These are phyloP conservation scores for Cardamine resedifolia DNA, from an alignment of 345 rosid species.

Conservation along the genomic window DNA sequence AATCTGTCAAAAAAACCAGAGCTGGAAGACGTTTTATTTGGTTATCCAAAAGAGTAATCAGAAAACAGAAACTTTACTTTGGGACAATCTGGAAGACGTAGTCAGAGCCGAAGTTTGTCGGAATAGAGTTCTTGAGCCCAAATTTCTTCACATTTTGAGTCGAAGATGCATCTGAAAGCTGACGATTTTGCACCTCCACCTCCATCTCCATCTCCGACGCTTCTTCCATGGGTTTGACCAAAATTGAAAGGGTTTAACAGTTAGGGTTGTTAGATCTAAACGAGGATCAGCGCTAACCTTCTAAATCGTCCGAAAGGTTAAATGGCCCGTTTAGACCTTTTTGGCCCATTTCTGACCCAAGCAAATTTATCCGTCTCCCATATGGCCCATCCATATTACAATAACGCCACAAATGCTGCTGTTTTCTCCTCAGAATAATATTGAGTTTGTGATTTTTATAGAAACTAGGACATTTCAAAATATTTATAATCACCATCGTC, in stretches of 20 bases:
- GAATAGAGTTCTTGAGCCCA: conserved; percentile 71
- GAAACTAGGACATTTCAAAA: not conserved
- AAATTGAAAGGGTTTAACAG: conserved; percentile 11
- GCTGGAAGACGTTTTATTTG: not conserved
- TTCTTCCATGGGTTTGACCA: conserved; percentile 39
- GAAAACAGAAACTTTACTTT: conserved; percentile 43
- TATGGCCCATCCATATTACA: too few species aligned
- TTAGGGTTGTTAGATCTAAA: conserved; percentile 35
- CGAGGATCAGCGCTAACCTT: not conserved
- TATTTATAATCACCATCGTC: not conserved
- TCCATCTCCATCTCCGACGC: conserved; percentile 65
- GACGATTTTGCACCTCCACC: conserved; percentile 42
- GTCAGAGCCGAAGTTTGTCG: conserved; percentile 82
- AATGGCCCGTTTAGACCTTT: not conserved
- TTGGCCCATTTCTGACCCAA: conserved; percentile 23
- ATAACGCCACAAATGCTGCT: not conserved
- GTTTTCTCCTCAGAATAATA: not conserved
- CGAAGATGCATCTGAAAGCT: conserved; percentile 1
- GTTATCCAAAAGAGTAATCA: not conserved
- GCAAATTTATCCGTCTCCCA: too few species aligned
- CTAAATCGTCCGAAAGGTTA: not conserved
- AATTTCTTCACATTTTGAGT: conserved; percentile 43
- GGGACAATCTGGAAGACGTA: conserved; percentile 87
- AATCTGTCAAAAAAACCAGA: conserved; percentile 43
- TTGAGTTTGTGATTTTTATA: not conserved